Conservation (phyloP, 2,329 filamentous ascomycete genomes). For the Fusarium lateritium region DNA sequence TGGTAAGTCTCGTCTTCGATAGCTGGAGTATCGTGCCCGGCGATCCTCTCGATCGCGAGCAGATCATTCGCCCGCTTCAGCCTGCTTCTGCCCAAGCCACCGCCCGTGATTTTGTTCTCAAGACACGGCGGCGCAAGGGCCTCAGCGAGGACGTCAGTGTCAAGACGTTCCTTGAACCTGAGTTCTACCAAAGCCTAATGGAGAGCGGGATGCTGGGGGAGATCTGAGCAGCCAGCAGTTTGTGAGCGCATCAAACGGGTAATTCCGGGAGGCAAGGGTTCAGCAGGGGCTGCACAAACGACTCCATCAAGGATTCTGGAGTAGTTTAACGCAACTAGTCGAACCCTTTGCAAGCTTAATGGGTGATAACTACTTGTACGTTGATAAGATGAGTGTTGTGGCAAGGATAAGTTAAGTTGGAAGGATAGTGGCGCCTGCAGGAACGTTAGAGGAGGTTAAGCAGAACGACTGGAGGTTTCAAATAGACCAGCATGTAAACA, state of each 20-base stretch:
- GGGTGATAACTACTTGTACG: conserved; percentile 35
- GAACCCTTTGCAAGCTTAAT: conserved; percentile 36
- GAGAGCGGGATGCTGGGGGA: conserved; percentile 88
- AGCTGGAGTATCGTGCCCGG: conserved; percentile 96
- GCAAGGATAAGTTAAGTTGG: conserved; percentile 33
- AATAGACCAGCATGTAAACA: conserved; percentile 30
- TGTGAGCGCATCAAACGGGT: conserved; percentile 3
- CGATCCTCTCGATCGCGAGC: conserved; percentile 91
- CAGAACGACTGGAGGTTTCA: conserved; percentile 22
- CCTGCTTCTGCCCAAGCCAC: conserved; percentile 90
- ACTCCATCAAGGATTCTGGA: conserved; percentile 24
- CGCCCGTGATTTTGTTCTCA: conserved; percentile 95
- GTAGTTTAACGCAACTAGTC: conserved; percentile 27
- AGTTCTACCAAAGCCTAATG: conserved; percentile 89
- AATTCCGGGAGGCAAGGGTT: conserved; percentile 15
- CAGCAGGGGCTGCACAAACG: conserved; percentile 28
- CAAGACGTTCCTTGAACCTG: conserved; percentile 95
- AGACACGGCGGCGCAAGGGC: conserved; percentile 94
- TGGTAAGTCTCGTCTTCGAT: conserved; percentile 93
- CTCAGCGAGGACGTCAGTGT: conserved; percentile 96
- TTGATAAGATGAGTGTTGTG: conserved; percentile 37
- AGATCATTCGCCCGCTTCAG: conserved; percentile 86
- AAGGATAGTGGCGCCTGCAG: conserved; percentile 24
- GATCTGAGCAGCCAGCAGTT: conserved; percentile 41
- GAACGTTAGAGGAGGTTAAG: conserved; percentile 16